Percentiles rank a stretch among this genome's conserved stretches.
These are phyloP conservation scores for Cymodocea nodosa DNA, from an alignment of 116 monocot genomes.

Conservation along the genomic window DNA sequence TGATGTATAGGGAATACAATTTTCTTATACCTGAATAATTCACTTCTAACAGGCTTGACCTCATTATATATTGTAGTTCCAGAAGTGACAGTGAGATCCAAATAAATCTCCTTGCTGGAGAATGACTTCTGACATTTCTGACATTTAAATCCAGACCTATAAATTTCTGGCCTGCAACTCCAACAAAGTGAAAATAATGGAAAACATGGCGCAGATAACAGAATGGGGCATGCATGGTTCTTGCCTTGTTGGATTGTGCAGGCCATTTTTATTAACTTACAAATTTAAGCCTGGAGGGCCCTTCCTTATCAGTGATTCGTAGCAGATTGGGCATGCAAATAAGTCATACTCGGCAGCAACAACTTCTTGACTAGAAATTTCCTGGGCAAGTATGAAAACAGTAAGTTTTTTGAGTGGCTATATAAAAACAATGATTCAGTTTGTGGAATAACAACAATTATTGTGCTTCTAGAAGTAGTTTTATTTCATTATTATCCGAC, in stretches of 20 bases:
- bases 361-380: neutral
- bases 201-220: neutral
- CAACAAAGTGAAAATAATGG: neutral
- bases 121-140: conserved; percentile 62
- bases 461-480: no score
- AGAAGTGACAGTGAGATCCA: conserved; percentile 90
- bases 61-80: conserved; percentile 71
- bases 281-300: conserved; percentile 78
- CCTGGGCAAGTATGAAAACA: neutral
- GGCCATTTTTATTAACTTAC: conserved; percentile 25
- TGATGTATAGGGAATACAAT: neutral
- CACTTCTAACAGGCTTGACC: conserved; percentile 71
- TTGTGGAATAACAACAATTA: neutral
- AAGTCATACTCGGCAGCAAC: conserved; percentile 16
- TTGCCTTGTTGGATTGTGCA: neutral
- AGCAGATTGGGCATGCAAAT: conserved; percentile 89
- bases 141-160: conserved; percentile 92
- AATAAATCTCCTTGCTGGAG: conserved; percentile 73
- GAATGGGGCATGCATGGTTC: neutral
- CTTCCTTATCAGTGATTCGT: conserved; percentile 68
- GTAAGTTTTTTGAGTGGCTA: neutral
- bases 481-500: no score
- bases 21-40: conserved; percentile 62
- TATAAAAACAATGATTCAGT: neutral
- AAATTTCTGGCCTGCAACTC: conserved; percentile 52